Evolutionary conservation across 805 yeast genomes (phyloP).

Genomic region (Jamesozyma lodderae): DNA sequence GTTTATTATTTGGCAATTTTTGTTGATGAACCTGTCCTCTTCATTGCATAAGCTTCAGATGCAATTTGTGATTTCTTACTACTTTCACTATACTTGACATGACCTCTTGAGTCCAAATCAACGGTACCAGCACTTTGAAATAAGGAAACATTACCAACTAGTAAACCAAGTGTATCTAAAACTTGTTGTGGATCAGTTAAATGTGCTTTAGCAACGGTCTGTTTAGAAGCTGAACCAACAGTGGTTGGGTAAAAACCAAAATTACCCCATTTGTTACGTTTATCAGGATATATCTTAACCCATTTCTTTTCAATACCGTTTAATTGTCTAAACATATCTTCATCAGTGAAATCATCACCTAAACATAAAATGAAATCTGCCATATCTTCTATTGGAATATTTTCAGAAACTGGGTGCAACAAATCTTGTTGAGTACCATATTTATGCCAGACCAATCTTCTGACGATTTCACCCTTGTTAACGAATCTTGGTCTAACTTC

Average conservation of each 20-base stretch:
- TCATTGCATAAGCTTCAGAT: conserved; percentile 23
- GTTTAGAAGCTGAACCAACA: conserved; percentile 85
- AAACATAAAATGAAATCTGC: conserved; percentile 84
- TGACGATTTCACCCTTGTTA: conserved; percentile 94
- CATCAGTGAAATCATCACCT: conserved; percentile 96
- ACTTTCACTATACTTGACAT: conserved; percentile 38
- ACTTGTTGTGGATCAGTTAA: conserved; percentile 78
- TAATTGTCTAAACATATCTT: conserved; percentile 87
- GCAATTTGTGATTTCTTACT: conserved; percentile 33
- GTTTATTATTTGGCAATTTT: conserved; percentile 3
- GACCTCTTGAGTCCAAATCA: conserved; percentile 71
- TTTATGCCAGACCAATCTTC: conserved; percentile 55
- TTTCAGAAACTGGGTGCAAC: conserved; percentile 27
- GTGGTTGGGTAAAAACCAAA: conserved; percentile 77
- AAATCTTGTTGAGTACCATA: conserved; percentile 49
- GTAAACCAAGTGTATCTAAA: conserved; percentile 69
- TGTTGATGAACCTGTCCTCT: conserved; percentile 19
- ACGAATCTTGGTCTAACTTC: conserved; percentile 95
- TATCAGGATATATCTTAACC: conserved; percentile 30
- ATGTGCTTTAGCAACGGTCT: conserved; percentile 79
- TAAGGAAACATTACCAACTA: conserved; percentile 69
- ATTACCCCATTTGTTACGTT: conserved; percentile 39
- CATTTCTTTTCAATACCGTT: conserved; percentile 47
- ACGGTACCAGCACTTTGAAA: conserved; percentile 74
- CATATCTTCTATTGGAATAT: conserved; percentile 35